A percentile compares a stretch with the other conserved stretches of the same genome.
Evolutionary conservation across 768 basidiomycete genomes (phyloP).

Genomic region (Austroboletus festivus): DNA sequence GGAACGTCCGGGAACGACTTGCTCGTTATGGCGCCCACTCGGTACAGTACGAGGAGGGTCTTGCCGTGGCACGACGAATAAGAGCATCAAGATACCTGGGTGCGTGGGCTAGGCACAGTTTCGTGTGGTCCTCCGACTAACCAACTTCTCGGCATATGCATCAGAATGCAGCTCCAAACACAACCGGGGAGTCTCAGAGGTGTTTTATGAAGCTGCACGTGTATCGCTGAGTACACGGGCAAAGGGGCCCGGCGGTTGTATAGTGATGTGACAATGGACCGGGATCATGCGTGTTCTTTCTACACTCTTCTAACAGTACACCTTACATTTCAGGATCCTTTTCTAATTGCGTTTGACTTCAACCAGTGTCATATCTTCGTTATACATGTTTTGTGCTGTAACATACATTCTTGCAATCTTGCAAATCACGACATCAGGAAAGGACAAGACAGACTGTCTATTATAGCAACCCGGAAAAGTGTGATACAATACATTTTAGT

Average conservation of each 20-base stretch:
- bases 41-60: constrained; percentile 90
- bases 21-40: constrained; percentile 66
- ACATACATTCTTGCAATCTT: neutral
- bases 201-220: constrained; percentile 88
- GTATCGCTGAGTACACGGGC: constrained; percentile 74
- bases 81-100: constrained; percentile 91
- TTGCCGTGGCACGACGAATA: constrained; percentile 85
- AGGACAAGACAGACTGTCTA: constrained; percentile 12
- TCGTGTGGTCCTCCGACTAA: neutral
- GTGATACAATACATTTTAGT: constrained; percentile 27
- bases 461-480: constrained; percentile 25
- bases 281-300: constrained; percentile 2
- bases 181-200: constrained; percentile 90
- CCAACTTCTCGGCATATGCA: neutral
- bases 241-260: constrained; percentile 62
- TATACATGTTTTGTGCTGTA: too few species aligned
- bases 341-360: constrained; percentile 19
- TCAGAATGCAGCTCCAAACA: constrained; percentile 97
- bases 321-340: constrained; percentile 18
- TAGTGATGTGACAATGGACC: constrained; percentile 49
- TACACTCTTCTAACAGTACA: constrained; percentile 2
- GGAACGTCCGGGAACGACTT: constrained; percentile 64
- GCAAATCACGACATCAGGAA: neutral
- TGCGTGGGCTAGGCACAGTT: constrained; percentile 34
- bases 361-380: neutral